These are phyloP conservation scores for Hortaea sp. DNA, from an alignment of 2,329 filamentous ascomycete species.

Conservation along the genomic window DNA sequence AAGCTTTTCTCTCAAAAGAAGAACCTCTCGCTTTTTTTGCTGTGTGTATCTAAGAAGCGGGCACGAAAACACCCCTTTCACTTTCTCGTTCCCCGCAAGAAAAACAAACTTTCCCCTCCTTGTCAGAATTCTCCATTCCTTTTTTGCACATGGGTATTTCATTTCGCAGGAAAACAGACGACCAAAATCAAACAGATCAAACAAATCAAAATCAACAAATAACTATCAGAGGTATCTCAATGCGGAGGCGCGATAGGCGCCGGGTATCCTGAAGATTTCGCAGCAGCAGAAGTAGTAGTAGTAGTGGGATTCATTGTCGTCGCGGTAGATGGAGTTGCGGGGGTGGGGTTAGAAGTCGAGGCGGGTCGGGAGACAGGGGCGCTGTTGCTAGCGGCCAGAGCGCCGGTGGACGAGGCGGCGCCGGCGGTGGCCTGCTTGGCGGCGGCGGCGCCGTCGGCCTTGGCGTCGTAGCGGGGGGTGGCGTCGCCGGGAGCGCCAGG, in stretches of 20 bases:
- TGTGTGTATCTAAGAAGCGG: too few species aligned
- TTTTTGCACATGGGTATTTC: conserved; percentile 6
- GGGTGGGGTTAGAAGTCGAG: background rate
- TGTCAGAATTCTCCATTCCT: background rate
- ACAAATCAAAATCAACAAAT: background rate
- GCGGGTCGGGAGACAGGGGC: background rate
- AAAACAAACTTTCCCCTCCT: too few species aligned
- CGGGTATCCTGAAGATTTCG: conserved; percentile 27
- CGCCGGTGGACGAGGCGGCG: background rate
- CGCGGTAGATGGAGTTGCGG: background rate
- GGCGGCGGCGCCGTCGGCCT: background rate
- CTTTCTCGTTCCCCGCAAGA: too few species aligned
- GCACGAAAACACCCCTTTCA: too few species aligned
- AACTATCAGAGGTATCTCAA: conserved; percentile 10
- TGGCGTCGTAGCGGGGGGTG: conserved; percentile 24
- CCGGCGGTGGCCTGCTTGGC: background rate
- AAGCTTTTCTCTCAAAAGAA: background rate
- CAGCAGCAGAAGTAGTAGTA: conserved; percentile 1
- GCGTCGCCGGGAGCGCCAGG: conserved; percentile 20
- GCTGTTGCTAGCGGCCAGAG: background rate
- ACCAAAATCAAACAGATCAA: background rate
- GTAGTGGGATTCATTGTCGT: background rate
- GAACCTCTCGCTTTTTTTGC: background rate
- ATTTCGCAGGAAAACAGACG: background rate
- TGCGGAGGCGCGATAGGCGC: conserved; percentile 29